Percentiles rank a stretch among this genome's conserved stretches.
These are phyloP conservation scores for Trichoderma erinaceum DNA, from an alignment of 495 filamentous ascomycete genomes.

Conservation along the genomic window DNA sequence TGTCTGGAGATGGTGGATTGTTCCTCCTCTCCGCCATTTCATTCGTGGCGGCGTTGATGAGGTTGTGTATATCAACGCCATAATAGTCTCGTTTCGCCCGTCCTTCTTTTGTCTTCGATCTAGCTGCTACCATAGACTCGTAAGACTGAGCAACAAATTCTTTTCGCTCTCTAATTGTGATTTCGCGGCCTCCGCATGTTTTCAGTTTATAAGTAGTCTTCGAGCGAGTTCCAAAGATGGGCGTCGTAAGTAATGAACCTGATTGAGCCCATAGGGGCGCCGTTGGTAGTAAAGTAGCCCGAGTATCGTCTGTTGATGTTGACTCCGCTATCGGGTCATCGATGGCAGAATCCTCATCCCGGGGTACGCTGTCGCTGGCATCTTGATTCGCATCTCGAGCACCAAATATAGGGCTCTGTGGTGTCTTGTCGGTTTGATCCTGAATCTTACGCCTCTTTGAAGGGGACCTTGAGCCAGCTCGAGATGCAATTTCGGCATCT, in stretches of 20 bases:
- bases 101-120: constrained; percentile 61
- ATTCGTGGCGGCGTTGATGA: constrained; percentile 64
- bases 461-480: constrained; percentile 27
- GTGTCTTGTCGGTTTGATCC: constrained; percentile 1
- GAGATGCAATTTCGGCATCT: constrained; percentile 26
- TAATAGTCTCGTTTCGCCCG: constrained; percentile 79
- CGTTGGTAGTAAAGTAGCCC: background rate
- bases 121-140: constrained; percentile 60
- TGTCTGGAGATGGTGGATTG: constrained; percentile 15
- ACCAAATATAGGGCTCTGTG: constrained; percentile 14
- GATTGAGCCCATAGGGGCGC: constrained; percentile 5
- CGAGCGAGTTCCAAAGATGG: constrained; percentile 18
- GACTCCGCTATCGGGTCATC: constrained; percentile 17
- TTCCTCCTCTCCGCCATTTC: constrained; percentile 31
- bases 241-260: constrained; percentile 17
- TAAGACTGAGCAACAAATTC: constrained; percentile 49
- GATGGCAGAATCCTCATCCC: constrained; percentile 16
- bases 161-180: constrained; percentile 50
- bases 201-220: constrained; percentile 43
- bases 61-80: constrained; percentile 78
- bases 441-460: constrained; percentile 35
- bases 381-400: background rate
- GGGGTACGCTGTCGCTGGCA: background rate
- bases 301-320: background rate
- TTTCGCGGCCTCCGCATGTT: constrained; percentile 59